Evolutionary conservation across 768 basidiomycete genomes (phyloP).

Genomic region (Cyathus striatus): DNA sequence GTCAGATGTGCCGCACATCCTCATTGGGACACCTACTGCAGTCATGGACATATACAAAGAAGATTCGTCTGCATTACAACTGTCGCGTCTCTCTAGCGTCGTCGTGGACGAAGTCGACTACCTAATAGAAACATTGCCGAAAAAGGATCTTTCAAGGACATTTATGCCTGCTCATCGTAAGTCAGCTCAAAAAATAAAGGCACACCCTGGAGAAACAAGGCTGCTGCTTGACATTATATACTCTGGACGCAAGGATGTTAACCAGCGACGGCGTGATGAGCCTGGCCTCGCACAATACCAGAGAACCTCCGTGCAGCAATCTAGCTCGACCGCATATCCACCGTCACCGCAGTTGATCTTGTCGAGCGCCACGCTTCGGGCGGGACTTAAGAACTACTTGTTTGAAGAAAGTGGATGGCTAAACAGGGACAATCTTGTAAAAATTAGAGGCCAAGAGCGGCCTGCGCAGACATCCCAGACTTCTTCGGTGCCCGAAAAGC

Average conservation of each 20-base stretch:
- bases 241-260: slow-evolving; percentile 22
- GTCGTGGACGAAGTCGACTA: slow-evolving; percentile 78
- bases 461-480: not conserved
- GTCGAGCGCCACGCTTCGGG: slow-evolving; percentile 67
- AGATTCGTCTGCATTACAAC: slow-evolving; percentile 36
- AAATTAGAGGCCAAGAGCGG: slow-evolving; percentile 25
- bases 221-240: slow-evolving; percentile 58
- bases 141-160: slow-evolving; percentile 30
- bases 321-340: not conserved
- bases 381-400: slow-evolving; percentile 47
- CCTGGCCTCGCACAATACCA: slow-evolving; percentile 5
- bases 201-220: slow-evolving; percentile 56
- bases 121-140: slow-evolving; percentile 51
- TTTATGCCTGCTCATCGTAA: slow-evolving; percentile 28
- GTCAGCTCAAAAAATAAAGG: slow-evolving; percentile 33
- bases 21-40: slow-evolving; percentile 71
- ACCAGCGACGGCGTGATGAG: slow-evolving; percentile 11
- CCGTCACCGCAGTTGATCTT: slow-evolving; percentile 56
- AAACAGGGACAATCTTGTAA: slow-evolving; percentile 33
- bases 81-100: slow-evolving; percentile 47
- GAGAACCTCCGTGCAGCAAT: not conserved
- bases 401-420: slow-evolving; percentile 59
- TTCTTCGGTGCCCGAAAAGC: no score
- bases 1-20: slow-evolving; percentile 52
- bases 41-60: slow-evolving; percentile 48